Conservation (phyloP, 1,284 basidiomycete species). For the Ustilago cynodontis region DNA sequence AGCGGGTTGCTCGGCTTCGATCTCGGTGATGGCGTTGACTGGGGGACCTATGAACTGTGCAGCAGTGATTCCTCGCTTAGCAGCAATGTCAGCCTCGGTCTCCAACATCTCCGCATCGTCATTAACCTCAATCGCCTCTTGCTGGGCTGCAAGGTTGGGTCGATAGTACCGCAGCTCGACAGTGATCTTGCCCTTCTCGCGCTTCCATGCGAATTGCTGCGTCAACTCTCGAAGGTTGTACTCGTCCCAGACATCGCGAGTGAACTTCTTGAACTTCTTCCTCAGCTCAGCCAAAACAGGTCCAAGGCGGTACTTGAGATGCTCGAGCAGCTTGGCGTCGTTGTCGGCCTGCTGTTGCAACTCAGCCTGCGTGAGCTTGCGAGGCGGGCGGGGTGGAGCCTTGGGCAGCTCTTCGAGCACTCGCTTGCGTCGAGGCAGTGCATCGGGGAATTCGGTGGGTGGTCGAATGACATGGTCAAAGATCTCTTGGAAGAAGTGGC, state of each 20-base stretch:
- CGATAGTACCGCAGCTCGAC: constrained; percentile 79
- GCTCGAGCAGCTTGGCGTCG: constrained; percentile 82
- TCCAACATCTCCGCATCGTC: constrained; percentile 44
- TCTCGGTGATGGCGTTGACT: constrained; percentile 10
- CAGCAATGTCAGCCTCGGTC: constrained; percentile 39
- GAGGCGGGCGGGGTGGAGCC: constrained; percentile 88
- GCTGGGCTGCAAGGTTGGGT: constrained; percentile 14
- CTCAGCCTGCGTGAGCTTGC: constrained; percentile 85
- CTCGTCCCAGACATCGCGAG: constrained; percentile 77
- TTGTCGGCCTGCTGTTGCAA: constrained; percentile 84
- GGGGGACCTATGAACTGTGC: constrained; percentile 44
- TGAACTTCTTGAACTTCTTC: constrained; percentile 92
- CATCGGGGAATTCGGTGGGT: constrained; percentile 92
- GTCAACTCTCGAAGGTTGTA: constrained; percentile 70
- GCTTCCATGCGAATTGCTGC: constrained; percentile 63
- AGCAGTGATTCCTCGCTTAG: constrained; percentile 43
- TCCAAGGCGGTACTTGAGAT: constrained; percentile 87
- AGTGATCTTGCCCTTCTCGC: constrained; percentile 60
- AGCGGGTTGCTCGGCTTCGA: constrained; percentile 6
- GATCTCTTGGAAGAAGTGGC: constrained; percentile 80
- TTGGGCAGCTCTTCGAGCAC: constrained; percentile 87
- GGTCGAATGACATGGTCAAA: constrained; percentile 71
- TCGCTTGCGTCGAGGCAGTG: constrained; percentile 83
- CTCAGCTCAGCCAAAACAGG: constrained; percentile 89
- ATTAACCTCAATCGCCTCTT: constrained; percentile 13